Percentiles rank a stretch among this genome's conserved stretches.
These are phyloP conservation scores for Fusarium sp. DNA, from an alignment of 2,329 filamentous ascomycete species.

Conservation along the genomic window DNA sequence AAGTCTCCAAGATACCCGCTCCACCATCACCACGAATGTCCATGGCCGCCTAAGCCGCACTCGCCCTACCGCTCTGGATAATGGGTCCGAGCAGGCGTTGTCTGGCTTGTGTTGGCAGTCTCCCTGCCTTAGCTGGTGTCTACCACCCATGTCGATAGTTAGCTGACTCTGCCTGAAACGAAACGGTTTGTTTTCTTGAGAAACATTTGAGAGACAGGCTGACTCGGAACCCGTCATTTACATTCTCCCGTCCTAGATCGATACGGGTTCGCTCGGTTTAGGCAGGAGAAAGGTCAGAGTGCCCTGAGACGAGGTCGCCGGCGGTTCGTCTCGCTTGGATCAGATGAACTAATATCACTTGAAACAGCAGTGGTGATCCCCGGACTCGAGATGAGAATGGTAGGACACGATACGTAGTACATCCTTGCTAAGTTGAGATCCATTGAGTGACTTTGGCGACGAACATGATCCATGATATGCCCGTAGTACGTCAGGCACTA, in stretches of 20 bases:
- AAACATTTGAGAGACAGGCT: constrained; percentile 35
- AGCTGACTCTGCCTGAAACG: constrained; percentile 44
- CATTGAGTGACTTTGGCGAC: not conserved
- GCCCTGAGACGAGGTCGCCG: constrained; percentile 42
- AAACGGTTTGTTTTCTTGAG: constrained; percentile 31
- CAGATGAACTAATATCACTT: constrained; percentile 6
- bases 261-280: constrained; percentile 10
- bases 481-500: not conserved
- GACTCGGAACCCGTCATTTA: constrained; percentile 6
- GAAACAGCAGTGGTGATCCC: constrained; percentile 4
- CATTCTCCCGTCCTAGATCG: constrained; percentile 17
- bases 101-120: not conserved
- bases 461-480: not conserved
- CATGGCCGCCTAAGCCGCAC: constrained; percentile 17
- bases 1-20: constrained; percentile 16
- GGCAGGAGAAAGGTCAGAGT: constrained; percentile 15
- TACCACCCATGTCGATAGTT: constrained; percentile 25
- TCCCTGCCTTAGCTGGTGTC: constrained; percentile 29
- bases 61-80: constrained; percentile 30
- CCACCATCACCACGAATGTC: constrained; percentile 27
- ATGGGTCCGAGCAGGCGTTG: constrained; percentile 10
- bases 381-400: not conserved
- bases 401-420: not conserved
- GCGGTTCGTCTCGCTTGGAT: constrained; percentile 37
- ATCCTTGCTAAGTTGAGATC: not conserved